phyloP scores from a whole-genome alignment of 1,139 yeast species.

The Kurtzmaniella quercitrusa region DNA sequence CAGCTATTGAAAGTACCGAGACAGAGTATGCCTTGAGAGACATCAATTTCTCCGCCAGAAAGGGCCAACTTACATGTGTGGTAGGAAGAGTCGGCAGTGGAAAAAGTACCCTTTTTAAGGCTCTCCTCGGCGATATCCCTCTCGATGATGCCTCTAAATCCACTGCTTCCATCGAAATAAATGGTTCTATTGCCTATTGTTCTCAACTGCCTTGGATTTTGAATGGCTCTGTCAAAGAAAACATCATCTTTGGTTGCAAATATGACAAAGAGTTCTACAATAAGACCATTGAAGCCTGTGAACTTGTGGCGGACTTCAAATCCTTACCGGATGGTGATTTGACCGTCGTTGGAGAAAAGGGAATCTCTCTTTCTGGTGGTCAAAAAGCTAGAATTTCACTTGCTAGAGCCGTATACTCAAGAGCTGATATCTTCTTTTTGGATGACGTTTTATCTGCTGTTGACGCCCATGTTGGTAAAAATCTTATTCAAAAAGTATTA shows the following conservation, averaged over 20 bases:
- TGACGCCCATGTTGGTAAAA: conserved; percentile 24
- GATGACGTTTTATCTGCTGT: conserved; percentile 26
- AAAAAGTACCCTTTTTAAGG: conserved; percentile 22
- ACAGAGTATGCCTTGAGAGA: conserved; percentile 15
- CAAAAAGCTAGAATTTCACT: conserved; percentile 27
- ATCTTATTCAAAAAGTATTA: conserved; percentile 19
- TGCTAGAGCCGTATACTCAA: conserved; percentile 28
- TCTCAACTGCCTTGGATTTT: conserved; percentile 29
- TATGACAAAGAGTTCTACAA: conserved; percentile 20
- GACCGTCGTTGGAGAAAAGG: conserved; percentile 30
- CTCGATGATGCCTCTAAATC: conserved; percentile 6
- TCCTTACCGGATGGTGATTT: conserved; percentile 26
- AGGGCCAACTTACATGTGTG: conserved; percentile 23
- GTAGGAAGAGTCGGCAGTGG: conserved; percentile 29
- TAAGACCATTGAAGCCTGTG: conserved; percentile 23
- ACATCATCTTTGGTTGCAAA: conserved; percentile 28
- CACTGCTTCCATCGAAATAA: conserved; percentile 10
- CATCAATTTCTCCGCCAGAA: conserved; percentile 18
- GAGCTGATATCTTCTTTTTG: conserved; percentile 24
- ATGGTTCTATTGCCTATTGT: conserved; percentile 23
- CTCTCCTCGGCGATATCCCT: conserved; percentile 22
- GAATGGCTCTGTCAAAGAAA: conserved; percentile 26
- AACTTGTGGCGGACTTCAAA: conserved; percentile 21
- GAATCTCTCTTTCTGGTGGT: conserved; percentile 30
- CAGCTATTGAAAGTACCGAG: conserved; percentile 12